phyloP scores from a whole-genome alignment of 2,329 filamentous ascomycete species.

The Leptoxyphium fumago region DNA sequence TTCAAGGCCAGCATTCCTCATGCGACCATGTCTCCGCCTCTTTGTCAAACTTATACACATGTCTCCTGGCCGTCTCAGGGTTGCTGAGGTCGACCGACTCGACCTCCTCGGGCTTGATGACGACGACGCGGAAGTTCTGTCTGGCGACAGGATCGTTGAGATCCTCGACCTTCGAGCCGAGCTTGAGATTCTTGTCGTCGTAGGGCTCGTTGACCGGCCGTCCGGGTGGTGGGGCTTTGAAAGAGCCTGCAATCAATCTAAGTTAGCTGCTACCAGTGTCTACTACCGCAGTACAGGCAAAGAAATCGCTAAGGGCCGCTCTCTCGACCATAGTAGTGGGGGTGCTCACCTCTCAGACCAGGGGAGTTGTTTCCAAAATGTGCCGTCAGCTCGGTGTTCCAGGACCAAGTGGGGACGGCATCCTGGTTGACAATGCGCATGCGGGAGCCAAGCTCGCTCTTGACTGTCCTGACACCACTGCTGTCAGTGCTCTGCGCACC shows the following conservation, averaged over 20 bases:
- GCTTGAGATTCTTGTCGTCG: slow-evolving; percentile 27
- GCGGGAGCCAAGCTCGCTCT: slow-evolving; percentile 43
- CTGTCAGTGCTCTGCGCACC: slow-evolving; percentile 33
- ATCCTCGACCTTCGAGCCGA: slow-evolving; percentile 53
- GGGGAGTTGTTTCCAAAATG: slow-evolving; percentile 86
- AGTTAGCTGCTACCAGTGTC: slow-evolving; percentile 3
- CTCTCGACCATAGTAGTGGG: no score
- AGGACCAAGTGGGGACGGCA: slow-evolving; percentile 50
- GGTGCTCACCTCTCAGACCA: slow-evolving; percentile 51
- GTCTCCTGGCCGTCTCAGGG: slow-evolving; percentile 47
- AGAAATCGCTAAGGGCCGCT: no score
- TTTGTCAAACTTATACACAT: slow-evolving; percentile 48
- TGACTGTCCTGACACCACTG: slow-evolving; percentile 42
- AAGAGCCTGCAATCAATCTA: slow-evolving; percentile 40
- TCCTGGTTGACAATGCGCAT: slow-evolving; percentile 44
- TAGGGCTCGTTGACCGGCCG: slow-evolving; percentile 30
- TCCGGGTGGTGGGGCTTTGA: slow-evolving; percentile 39
- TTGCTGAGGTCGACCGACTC: slow-evolving; percentile 61
- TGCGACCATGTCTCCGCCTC: slow-evolving; percentile 46
- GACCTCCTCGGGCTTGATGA: slow-evolving; percentile 68
- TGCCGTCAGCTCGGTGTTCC: slow-evolving; percentile 62
- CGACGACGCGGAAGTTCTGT: slow-evolving; percentile 68
- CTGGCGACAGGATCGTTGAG: slow-evolving; percentile 57
- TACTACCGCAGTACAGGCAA: slow-evolving; percentile 1
- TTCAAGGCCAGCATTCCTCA: slow-evolving; percentile 52